A percentile compares a stretch with the other conserved stretches of the same genome.
Evolutionary conservation across 495 filamentous ascomycete genomes (phyloP).

Genomic region (Melanomma pulvis-pyrius): DNA sequence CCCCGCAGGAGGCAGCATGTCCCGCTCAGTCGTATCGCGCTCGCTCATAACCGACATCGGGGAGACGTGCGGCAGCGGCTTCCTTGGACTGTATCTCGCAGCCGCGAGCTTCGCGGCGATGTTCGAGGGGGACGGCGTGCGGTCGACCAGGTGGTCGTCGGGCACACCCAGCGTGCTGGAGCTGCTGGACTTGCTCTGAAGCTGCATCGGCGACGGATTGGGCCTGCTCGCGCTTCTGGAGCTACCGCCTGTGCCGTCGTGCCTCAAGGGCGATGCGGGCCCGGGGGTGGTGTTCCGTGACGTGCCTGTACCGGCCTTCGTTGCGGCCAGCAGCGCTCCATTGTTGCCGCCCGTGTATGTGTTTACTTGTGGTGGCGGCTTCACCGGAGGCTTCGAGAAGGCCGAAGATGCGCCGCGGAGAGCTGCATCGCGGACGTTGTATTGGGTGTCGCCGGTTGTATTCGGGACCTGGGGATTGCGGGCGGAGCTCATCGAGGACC

Average conservation of each 20-base stretch:
- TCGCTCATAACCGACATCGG: background rate
- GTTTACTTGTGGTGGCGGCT: slow-evolving; percentile 33
- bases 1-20: slow-evolving; percentile 32
- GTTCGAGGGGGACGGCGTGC: slow-evolving; percentile 37
- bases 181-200: slow-evolving; percentile 27
- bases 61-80: background rate
- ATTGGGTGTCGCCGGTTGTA: slow-evolving; percentile 31
- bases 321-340: slow-evolving; percentile 37
- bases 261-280: slow-evolving; percentile 18
- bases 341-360: slow-evolving; percentile 33
- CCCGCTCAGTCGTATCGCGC: slow-evolving; percentile 20
- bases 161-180: slow-evolving; percentile 35
- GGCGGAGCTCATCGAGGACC: slow-evolving; percentile 32
- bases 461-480: slow-evolving; percentile 19
- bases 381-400: slow-evolving; percentile 38
- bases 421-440: slow-evolving; percentile 40
- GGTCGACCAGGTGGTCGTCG: slow-evolving; percentile 13
- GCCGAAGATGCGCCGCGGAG: slow-evolving; percentile 38
- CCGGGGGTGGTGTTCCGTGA: slow-evolving; percentile 3
- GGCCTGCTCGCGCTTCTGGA: slow-evolving; percentile 6
- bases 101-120: slow-evolving; percentile 40
- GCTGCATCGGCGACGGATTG: slow-evolving; percentile 20
- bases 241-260: slow-evolving; percentile 34
- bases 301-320: slow-evolving; percentile 31
- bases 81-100: slow-evolving; percentile 34